phyloP scores from a whole-genome alignment of 1,139 yeast species.

The Spathaspora sp. region DNA sequence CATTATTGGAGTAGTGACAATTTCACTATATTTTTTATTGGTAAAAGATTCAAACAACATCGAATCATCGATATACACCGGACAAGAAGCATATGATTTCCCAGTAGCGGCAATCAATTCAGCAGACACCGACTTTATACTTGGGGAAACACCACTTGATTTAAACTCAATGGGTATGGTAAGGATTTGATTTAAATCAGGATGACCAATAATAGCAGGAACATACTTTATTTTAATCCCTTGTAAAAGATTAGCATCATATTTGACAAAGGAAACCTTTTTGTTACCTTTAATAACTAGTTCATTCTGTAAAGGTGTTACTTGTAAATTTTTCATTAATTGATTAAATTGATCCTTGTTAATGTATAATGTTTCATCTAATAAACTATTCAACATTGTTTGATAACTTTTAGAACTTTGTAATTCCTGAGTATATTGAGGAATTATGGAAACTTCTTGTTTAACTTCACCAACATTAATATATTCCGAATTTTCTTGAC shows the following conservation, averaged over 20 bases:
- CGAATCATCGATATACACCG: conserved; percentile 37
- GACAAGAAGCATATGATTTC: conserved; percentile 31
- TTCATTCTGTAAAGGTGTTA: conserved; percentile 1
- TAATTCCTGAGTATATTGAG: conserved; percentile 2
- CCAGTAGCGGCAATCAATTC: conserved; percentile 36
- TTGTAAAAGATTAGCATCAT: conserved; percentile 1
- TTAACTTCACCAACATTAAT: conserved; percentile 3
- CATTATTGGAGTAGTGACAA: conserved; percentile 22
- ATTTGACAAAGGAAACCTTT: not conserved
- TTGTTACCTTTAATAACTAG: not conserved
- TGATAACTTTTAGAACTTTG: conserved; percentile 4
- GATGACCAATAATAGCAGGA: conserved; percentile 3
- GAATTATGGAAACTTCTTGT: conserved; percentile 2
- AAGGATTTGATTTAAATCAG: conserved; percentile 3
- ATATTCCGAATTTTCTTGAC: conserved; percentile 4
- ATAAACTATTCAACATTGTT: not conserved
- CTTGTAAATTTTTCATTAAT: conserved; percentile 1
- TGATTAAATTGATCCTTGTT: conserved; percentile 8
- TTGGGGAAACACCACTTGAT: not conserved
- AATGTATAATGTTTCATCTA: conserved; percentile 4
- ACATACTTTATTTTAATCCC: conserved; percentile 3
- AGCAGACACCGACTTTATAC: conserved; percentile 23
- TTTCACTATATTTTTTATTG: conserved; percentile 18
- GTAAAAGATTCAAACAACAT: conserved; percentile 28
- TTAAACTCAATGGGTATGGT: conserved; percentile 4